Percentiles rank a stretch among this genome's conserved stretches.
Conservation (phyloP, 2,329 filamentous ascomycete species). For the Pseudocercospora cruenta region DNA sequence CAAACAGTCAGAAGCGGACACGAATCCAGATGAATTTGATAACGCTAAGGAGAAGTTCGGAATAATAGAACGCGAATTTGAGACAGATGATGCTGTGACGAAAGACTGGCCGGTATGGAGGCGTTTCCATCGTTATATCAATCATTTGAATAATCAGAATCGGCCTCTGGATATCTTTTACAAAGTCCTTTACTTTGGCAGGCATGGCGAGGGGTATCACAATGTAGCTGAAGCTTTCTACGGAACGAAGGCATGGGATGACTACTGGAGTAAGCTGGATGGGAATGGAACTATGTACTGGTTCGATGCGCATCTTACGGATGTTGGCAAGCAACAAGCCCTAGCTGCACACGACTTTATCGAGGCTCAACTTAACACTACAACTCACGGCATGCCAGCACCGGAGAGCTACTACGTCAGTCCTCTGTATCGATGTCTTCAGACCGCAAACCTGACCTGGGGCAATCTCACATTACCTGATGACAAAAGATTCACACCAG, state of each 20-base stretch:
- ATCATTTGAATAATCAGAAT: slow-evolving; percentile 53
- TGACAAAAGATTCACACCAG: slow-evolving; percentile 58
- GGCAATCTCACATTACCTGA: slow-evolving; percentile 56
- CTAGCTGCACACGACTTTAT: slow-evolving; percentile 63
- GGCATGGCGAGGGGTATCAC: slow-evolving; percentile 68
- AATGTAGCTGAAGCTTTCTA: slow-evolving; percentile 69
- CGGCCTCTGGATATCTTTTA: slow-evolving; percentile 55
- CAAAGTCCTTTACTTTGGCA: slow-evolving; percentile 69
- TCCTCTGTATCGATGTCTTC: slow-evolving; percentile 65
- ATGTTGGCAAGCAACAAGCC: slow-evolving; percentile 61
- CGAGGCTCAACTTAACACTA: slow-evolving; percentile 52
- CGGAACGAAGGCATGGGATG: slow-evolving; percentile 70
- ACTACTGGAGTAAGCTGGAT: slow-evolving; percentile 66
- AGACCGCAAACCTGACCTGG: slow-evolving; percentile 67
- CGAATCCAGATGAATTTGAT: slow-evolving; percentile 52
- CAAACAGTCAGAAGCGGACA: slow-evolving; percentile 54
- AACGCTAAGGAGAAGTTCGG: slow-evolving; percentile 52
- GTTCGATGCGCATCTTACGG: slow-evolving; percentile 66
- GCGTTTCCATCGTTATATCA: slow-evolving; percentile 63
- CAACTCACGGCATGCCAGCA: slow-evolving; percentile 54
- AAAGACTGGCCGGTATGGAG: slow-evolving; percentile 61
- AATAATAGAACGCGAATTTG: slow-evolving; percentile 52
- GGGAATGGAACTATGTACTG: slow-evolving; percentile 67
- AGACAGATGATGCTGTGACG: slow-evolving; percentile 27
- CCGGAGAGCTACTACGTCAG: slow-evolving; percentile 69